Base-by-base conservation (phyloP, 768 basidiomycete species). In the Suillus placidus region DNA sequence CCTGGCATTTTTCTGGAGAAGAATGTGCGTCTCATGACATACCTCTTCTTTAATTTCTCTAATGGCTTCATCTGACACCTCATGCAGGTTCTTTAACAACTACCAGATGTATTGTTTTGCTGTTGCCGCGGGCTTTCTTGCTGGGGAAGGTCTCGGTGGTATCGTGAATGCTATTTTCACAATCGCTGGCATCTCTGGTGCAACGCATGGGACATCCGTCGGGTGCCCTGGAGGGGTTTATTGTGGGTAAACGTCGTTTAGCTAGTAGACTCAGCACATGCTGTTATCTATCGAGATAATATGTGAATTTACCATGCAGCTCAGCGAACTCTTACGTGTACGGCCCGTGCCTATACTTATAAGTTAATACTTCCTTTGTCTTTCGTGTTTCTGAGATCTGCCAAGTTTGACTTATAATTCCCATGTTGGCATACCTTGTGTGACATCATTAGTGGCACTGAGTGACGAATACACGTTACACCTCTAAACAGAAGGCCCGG, bases 131-230 rank as follows among this genome's bases (percentile, higher is more conserved):
- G 78, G 78, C 38, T 72, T 78, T 62, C 73, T 79, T 37, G 77
- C 78, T 10, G 78, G 78, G 12, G 78, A 79, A 60, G 78, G 78
- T 56, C 65, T 78, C 6, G 78, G 78, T 13, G 72, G 73, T 23
- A 74, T 73, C 51, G 70, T 72, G 7, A 74, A 73, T 34, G 73
- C 73, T 0, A 66, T 72, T 62, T 47, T 74, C 32, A 67, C 72
- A 60, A 74, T 73, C 60, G 70, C 70, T 6, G 72, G 71, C 1
- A 71, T 72, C 9, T 63, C 71, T 4, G 73, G 73, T 6, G 63
- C 62, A 12, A 64, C 65, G 40, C 66, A 71, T 37, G 70, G 73
- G 16, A 72, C 73, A 16, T 61, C 58, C 30, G 64, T 70, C 20
- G 71, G 72, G 2, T 73, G 71, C 54, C 72, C 72, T 6, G 66